Base-by-base conservation (phyloP, 805 yeast species). In the Yarrowia phangngaensis region DNA sequence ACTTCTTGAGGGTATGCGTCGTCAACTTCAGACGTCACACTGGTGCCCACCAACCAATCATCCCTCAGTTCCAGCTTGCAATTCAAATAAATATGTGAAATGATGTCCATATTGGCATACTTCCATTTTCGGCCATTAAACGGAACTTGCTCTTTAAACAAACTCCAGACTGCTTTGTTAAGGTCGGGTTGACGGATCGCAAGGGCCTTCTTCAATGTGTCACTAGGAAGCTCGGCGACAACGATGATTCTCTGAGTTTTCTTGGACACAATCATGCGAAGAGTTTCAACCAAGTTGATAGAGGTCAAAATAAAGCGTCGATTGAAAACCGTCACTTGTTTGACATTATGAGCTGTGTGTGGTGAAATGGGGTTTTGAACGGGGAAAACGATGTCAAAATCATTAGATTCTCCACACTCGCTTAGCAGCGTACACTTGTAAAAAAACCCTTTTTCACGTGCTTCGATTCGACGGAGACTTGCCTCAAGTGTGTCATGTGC, bases 91-190 rank as follows among this genome's bases (percentile, higher is more conserved):
- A 90, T 88, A 53, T 85, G 80, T 0, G 96, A 86, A 4, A 90
- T 84, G 35, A 92, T 70, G 55, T 89, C 96, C 97, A 92, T 90
- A 61, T 90, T 92, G 54, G 80, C 77, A 11, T 88, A 76, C 57
- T 88, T 80, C 98, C 98, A 90, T 64, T 89, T 88, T 52, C 92
- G 79, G 14, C 96, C 96, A 58, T 86, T 89, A 65, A 82, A 86
- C 0, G 97, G 95, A 1, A 88, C 80, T 43, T 88, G 73, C 54
- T 84, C 80, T 62, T 85, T 88, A 52, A 89, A 69, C 1, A 84
- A 74, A 58, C 80, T 80, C 57, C 89, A 68, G 3, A 84, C 78
- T 1, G 95, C 89, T 41, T 70, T 70, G 66, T 84, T 80, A 17
- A 87, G 63, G 8, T 73, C 73, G 17, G 68, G 60, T 58, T 84